Percentiles rank a stretch among this genome's conserved stretches.
phyloP scores from a whole-genome alignment of 306 rosid species.

The Trichosanthes cucumerina region DNA sequence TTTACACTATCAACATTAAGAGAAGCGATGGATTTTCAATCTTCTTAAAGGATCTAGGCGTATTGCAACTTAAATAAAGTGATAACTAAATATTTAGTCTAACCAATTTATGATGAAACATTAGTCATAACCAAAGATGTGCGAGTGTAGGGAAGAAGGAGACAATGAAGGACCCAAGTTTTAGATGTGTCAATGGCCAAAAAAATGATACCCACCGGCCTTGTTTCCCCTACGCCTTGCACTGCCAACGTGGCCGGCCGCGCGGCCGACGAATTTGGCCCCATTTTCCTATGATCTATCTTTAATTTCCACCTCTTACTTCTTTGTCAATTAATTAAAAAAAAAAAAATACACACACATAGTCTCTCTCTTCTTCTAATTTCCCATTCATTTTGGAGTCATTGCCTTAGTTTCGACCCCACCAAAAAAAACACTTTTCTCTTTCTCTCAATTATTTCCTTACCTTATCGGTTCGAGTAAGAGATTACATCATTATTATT shows the following conservation, averaged over 20 bases:
- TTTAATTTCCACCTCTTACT: not conserved
- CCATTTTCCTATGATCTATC: not conserved
- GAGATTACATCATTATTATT: too few species aligned
- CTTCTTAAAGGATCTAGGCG: too few species aligned
- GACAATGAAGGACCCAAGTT: not conserved
- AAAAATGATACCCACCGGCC: not conserved
- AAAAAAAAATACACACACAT: not conserved
- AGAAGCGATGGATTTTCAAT: too few species aligned
- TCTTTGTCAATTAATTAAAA: not conserved
- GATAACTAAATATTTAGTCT: too few species aligned
- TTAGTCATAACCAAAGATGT: too few species aligned
- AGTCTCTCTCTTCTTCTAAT: not conserved
- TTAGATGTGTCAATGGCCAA: not conserved
- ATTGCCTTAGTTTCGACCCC: too few species aligned
- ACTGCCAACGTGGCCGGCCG: not conserved
- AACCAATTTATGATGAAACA: too few species aligned
- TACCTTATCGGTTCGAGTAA: too few species aligned
- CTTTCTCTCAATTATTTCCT: too few species aligned
- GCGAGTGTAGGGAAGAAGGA: not conserved
- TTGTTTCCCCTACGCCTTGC: not conserved
- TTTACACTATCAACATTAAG: too few species aligned
- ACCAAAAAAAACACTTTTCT: too few species aligned
- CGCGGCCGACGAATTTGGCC: not conserved
- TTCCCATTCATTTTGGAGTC: not conserved
- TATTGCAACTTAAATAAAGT: too few species aligned